Percentiles rank a stretch among this genome's conserved stretches.
phyloP scores from a whole-genome alignment of 2,329 filamentous ascomycete species.

The Fonsecaea erecta region DNA sequence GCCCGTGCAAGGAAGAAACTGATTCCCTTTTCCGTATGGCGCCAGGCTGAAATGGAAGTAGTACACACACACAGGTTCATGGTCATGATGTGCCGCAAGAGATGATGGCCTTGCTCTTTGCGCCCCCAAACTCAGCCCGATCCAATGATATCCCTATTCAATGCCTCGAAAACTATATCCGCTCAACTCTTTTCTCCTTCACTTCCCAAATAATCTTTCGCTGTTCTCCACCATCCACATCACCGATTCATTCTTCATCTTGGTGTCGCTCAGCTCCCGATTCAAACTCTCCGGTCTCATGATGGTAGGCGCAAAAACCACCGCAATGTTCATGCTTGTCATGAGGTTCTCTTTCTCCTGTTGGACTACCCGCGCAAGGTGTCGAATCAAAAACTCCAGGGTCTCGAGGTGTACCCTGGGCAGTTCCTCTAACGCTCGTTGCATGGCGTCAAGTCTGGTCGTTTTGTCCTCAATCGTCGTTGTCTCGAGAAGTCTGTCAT shows the following conservation, averaged over 20 bases:
- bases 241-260: slow-evolving; percentile 86
- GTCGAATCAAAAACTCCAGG: slow-evolving; percentile 91
- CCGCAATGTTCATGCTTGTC: slow-evolving; percentile 93
- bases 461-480: slow-evolving; percentile 60
- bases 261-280: slow-evolving; percentile 94
- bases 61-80: slow-evolving; percentile 10
- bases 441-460: slow-evolving; percentile 72
- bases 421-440: slow-evolving; percentile 74
- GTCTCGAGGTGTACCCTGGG: slow-evolving; percentile 85
- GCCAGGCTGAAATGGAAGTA: slow-evolving; percentile 21
- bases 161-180: slow-evolving; percentile 1
- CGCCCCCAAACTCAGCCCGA: slow-evolving; percentile 9
- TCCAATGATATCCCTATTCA: slow-evolving; percentile 24
- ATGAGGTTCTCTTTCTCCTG: slow-evolving; percentile 88
- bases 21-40: slow-evolving; percentile 5
- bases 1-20: neutral
- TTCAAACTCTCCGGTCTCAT: slow-evolving; percentile 90
- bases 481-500: slow-evolving; percentile 80
- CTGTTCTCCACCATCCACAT: slow-evolving; percentile 94
- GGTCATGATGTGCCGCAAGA: slow-evolving; percentile 11
- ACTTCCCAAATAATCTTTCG: slow-evolving; percentile 70
- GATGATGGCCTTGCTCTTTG: neutral
- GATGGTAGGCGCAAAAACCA: slow-evolving; percentile 97
- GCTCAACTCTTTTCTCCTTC: slow-evolving; percentile 2
- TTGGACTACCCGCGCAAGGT: slow-evolving; percentile 82